Evolutionary conservation across 805 yeast species (phyloP).

Genomic region (Starmerella bombicola): DNA sequence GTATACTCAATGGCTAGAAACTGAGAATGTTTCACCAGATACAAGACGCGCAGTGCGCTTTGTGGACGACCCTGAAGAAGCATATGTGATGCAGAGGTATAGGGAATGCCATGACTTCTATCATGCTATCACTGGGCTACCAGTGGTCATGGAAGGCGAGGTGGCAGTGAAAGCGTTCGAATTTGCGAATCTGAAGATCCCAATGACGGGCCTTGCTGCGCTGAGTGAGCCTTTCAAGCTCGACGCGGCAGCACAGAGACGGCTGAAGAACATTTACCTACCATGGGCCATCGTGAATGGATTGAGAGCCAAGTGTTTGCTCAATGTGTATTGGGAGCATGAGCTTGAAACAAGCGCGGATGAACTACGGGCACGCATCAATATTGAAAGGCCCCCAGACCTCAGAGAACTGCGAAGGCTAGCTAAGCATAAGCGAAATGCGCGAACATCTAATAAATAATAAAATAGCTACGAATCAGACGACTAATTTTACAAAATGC

Average conservation of each 20-base stretch:
- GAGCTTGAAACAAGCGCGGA: slow-evolving; percentile 57
- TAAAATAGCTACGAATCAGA: too few species aligned
- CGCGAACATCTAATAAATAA: too few species aligned
- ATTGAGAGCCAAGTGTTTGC: slow-evolving; percentile 55
- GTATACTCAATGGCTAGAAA: slow-evolving; percentile 70
- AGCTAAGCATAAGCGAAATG: too few species aligned
- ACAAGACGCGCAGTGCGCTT: slow-evolving; percentile 79
- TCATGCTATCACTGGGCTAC: slow-evolving; percentile 82
- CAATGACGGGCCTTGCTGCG: slow-evolving; percentile 91
- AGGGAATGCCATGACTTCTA: slow-evolving; percentile 96
- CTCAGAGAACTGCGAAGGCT: slow-evolving; percentile 41
- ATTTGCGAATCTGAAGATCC: slow-evolving; percentile 81
- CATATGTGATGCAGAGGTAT: slow-evolving; percentile 85
- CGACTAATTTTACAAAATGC: too few species aligned
- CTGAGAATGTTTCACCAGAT: slow-evolving; percentile 87
- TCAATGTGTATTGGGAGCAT: slow-evolving; percentile 89
- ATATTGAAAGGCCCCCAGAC: slow-evolving; percentile 69
- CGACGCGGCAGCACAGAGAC: slow-evolving; percentile 49
- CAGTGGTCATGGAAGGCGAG: slow-evolving; percentile 92
- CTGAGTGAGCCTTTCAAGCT: slow-evolving; percentile 76
- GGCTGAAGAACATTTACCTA: slow-evolving; percentile 51
- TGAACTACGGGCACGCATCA: slow-evolving; percentile 57
- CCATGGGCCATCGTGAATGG: slow-evolving; percentile 84
- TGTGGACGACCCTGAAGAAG: slow-evolving; percentile 80
- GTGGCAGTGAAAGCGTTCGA: slow-evolving; percentile 86